Evolutionary conservation across 2,329 filamentous ascomycete species (phyloP), one percentile per base, ranked within the genome.

Genomic region (Apiospora saccharicola): DNA sequence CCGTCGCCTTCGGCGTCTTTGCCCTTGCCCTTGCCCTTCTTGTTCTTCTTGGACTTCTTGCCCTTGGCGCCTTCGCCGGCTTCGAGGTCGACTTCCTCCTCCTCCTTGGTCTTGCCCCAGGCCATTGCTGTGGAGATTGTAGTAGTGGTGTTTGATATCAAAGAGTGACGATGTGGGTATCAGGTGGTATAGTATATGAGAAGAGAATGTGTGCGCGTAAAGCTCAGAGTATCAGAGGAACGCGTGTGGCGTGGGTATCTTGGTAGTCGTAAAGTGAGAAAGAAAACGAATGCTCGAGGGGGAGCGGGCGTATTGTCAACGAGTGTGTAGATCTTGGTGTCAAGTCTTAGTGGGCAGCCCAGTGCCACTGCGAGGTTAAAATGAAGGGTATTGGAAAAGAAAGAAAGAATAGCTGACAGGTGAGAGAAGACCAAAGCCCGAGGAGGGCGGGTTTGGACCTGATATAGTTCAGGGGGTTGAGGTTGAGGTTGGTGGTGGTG

Each of bases 91-190:
- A 41, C 24, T 4, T 26, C 67, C 43, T 68, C 37, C 1, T 26
- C 67, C 14, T 68, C 43, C 12, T 68, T 47, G 24, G 47, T 68
- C 67, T 44, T 34, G n/a, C 67, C 67, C 67, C 67, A 68, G 24
- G 67, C 67, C 67, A 68, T 30, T 22, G 43, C 14, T n/a, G 61
- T n/a, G 14, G 3, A 10, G 7, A n/a, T 19, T 4, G 30, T 37
- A 12, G 24, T 34, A 8, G 14, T 30, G 37, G 16, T 37, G 16
- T n/a, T 53, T 4, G 24, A 14, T 53, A 30, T 53, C 12, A 37
- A 22, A 37, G 53, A n/a, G 53, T 37, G 14, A 2, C 1, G 12
- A 13, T 22, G 2, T 22, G 43, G 2, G 24, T 19, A 12, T 14
- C 5, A 6, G 19, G 14, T 2, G n/a, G 4, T 41, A 22, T 43